These are phyloP conservation scores for Bocquillonia castaneifolia DNA, from an alignment of 441 rosid species.

Conservation along the genomic window DNA sequence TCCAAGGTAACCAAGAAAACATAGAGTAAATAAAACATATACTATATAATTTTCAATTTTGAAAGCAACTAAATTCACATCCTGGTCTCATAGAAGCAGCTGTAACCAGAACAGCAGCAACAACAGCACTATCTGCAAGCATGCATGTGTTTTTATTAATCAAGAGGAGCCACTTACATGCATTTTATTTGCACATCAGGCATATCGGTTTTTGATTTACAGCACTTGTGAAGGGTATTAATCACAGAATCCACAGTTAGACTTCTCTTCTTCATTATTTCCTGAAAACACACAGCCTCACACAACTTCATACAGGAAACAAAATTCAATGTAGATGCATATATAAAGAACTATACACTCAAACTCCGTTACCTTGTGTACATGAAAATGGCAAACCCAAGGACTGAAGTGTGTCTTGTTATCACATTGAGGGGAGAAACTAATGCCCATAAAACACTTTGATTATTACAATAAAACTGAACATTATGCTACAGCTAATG, in stretches of 20 bases:
- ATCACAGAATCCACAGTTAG: constrained; percentile 45
- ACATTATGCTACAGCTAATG: not conserved
- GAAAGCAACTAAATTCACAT: constrained; percentile 8
- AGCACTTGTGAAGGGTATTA: constrained; percentile 44
- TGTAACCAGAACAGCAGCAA: not conserved
- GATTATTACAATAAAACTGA: constrained; percentile 18
- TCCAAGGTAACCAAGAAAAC: too few relatives aligned
- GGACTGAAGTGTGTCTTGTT: constrained; percentile 41
- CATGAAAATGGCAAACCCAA: constrained; percentile 91
- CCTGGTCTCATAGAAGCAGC: not conserved
- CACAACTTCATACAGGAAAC: constrained; percentile 18
- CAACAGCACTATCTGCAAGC: not conserved
- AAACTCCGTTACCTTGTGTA: constrained; percentile 49
- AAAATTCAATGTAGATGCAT: constrained; percentile 14
- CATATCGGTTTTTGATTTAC: constrained; percentile 35
- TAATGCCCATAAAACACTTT: constrained; percentile 35
- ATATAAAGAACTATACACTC: constrained; percentile 7
- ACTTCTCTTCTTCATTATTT: constrained; percentile 49
- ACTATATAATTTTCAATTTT: not conserved
- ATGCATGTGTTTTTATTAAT: not conserved
- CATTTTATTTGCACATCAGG: constrained; percentile 38
- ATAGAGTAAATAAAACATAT: too few relatives aligned
- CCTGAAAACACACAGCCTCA: constrained; percentile 42
- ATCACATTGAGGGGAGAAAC: constrained; percentile 51
- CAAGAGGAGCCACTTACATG: constrained; percentile 52